Conservation (phyloP, 495 filamentous ascomycete species). For the Daldinia bambusicola region DNA sequence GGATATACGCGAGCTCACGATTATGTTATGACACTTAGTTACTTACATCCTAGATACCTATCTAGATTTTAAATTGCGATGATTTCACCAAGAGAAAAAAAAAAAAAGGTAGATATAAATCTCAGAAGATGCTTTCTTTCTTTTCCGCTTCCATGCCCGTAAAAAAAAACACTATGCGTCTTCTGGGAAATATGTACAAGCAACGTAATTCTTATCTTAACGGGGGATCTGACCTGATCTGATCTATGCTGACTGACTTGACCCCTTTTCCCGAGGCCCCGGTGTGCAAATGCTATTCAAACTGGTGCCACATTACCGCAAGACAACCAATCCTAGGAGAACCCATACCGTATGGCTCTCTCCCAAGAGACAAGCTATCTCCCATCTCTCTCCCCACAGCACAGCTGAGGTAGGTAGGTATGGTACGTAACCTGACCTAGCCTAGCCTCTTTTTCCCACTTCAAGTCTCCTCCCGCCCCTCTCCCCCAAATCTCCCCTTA, state of each 20-base stretch:
- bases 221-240: neutral
- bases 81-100: constrained; percentile 1
- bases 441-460: too few relatives aligned
- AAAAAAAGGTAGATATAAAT: neutral
- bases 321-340: neutral
- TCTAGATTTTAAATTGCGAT: too few relatives aligned
- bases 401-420: neutral
- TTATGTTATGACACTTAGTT: neutral
- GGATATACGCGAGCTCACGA: neutral
- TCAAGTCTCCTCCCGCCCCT: too few relatives aligned
- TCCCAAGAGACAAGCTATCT: neutral
- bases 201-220: neutral
- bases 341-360: neutral
- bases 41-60: neutral
- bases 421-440: too few relatives aligned
- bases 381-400: neutral
- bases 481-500: constrained; percentile 30
- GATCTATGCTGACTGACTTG: neutral
- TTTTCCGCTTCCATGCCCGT: constrained; percentile 11
- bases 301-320: neutral
- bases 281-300: constrained; percentile 17
- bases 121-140: constrained; percentile 8
- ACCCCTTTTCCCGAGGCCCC: too few relatives aligned
- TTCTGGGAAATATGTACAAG: constrained; percentile 2
- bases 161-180: constrained; percentile 6